Evolutionary conservation across 345 rosid species (phyloP).

Genomic region (Lumnitzera racemosa): DNA sequence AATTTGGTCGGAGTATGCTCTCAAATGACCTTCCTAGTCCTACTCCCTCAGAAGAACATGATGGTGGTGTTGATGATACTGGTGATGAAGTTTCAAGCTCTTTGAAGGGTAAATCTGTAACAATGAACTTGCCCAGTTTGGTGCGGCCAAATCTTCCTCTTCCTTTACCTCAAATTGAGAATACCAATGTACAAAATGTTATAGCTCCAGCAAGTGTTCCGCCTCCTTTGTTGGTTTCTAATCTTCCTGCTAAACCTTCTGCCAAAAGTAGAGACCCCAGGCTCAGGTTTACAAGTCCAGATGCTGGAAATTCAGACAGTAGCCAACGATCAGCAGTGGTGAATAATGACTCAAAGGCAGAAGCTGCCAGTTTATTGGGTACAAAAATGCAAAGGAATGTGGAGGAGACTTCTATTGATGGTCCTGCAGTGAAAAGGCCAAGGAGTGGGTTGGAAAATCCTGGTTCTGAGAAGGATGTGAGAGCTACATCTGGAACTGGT

Average conservation of each 20-base stretch:
- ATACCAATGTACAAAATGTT: constrained; percentile 17
- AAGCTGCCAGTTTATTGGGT: constrained; percentile 24
- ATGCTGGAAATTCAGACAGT: constrained; percentile 30
- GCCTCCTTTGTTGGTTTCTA: constrained; percentile 23
- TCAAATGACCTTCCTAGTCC: constrained; percentile 82
- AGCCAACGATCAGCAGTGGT: constrained; percentile 16
- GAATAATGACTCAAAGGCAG: constrained; percentile 30
- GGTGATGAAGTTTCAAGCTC: constrained; percentile 72
- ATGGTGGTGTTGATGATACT: constrained; percentile 41
- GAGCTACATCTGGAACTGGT: constrained; percentile 34
- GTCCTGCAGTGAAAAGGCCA: constrained; percentile 53
- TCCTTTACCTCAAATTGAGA: constrained; percentile 13
- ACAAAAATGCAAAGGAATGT: constrained; percentile 55
- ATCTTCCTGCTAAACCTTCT: constrained; percentile 37
- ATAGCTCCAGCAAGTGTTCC: constrained; percentile 21
- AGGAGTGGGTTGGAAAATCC: constrained; percentile 34
- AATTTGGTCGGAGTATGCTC: constrained; percentile 44
- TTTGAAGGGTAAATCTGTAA: constrained; percentile 12
- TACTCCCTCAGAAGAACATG: constrained; percentile 82
- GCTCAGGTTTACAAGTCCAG: constrained; percentile 54
- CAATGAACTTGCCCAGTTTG: constrained; percentile 14
- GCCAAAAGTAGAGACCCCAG: constrained; percentile 90
- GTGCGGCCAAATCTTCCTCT: constrained; percentile 21
- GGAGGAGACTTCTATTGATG: constrained; percentile 44
- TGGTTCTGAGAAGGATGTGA: constrained; percentile 27